A percentile compares a stretch with the other conserved stretches of the same genome.
These are phyloP conservation scores for Globisporangium orthogonon DNA, from an alignment of 352 stramenopile species.

Conservation along the genomic window DNA sequence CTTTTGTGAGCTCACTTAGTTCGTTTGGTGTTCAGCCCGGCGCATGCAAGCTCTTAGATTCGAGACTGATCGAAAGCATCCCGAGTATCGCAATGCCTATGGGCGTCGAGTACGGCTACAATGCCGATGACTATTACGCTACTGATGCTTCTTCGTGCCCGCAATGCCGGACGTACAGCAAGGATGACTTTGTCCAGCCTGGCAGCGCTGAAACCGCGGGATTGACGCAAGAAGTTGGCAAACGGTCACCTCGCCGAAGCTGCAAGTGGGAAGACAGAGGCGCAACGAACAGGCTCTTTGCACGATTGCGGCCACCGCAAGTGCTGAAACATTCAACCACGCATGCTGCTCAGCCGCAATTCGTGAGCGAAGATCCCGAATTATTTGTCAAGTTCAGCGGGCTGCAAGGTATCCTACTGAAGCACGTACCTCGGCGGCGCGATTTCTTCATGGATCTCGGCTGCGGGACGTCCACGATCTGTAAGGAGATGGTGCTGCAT, in stretches of 20 bases:
- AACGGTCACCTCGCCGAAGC: not conserved
- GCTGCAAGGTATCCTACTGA: constrained; percentile 3
- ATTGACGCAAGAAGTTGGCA: not conserved
- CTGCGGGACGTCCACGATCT: constrained; percentile 24
- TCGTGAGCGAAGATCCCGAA: constrained; percentile 1
- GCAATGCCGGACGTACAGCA: not conserved
- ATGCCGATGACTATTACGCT: not conserved
- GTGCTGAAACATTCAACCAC: not conserved
- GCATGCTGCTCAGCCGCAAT: not conserved
- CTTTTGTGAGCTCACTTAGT: constrained; percentile 8
- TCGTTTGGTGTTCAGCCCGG: not conserved
- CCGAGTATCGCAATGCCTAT: not conserved
- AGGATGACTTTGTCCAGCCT: not conserved
- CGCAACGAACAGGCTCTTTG: not conserved
- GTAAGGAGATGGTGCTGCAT: constrained; percentile 20
- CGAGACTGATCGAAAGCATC: constrained; percentile 12
- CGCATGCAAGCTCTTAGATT: not conserved
- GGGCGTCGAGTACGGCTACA: not conserved
- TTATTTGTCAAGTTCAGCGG: constrained; percentile 12
- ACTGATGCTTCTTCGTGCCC: not conserved
- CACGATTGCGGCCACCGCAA: not conserved
- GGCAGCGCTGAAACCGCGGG: not conserved
- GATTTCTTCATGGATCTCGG: constrained; percentile 21
- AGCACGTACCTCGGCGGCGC: constrained; percentile 3
- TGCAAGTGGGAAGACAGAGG: not conserved